Conservation (phyloP, 306 rosid genomes). For the Vigna hirtella region DNA sequence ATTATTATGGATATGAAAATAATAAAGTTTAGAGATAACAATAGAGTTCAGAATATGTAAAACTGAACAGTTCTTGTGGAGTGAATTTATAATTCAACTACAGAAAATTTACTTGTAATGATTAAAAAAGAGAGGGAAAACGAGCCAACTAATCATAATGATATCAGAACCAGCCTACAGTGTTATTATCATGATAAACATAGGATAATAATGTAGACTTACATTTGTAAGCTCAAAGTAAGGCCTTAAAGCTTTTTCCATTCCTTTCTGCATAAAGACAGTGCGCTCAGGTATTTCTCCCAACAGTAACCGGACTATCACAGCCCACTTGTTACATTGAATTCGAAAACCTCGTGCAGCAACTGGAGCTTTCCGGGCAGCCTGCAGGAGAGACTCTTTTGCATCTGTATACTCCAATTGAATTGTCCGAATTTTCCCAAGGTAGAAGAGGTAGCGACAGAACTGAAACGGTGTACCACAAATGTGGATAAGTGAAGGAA, state of each 20-base stretch:
- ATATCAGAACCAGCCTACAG: constrained; percentile 16
- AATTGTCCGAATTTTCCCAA: constrained; percentile 94
- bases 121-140: background rate
- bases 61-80: too few species aligned
- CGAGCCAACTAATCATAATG: background rate
- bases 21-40: too few species aligned
- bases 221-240: constrained; percentile 98
- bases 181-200: constrained; percentile 5
- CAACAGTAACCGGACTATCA: constrained; percentile 88
- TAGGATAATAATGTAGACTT: constrained; percentile 46
- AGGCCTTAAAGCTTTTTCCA: constrained; percentile 90
- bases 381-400: constrained; percentile 95
- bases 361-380: constrained; percentile 94
- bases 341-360: constrained; percentile 95
- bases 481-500: background rate
- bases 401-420: constrained; percentile 99
- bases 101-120: background rate
- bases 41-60: too few species aligned
- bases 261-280: constrained; percentile 94
- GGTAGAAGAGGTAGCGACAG: constrained; percentile 93
- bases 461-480: constrained; percentile 63
- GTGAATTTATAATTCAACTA: too few species aligned
- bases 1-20: too few species aligned
- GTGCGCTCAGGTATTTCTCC: constrained; percentile 99
- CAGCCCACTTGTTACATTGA: constrained; percentile 99